These are phyloP conservation scores for Desmodesmus armatus DNA, from an alignment of 139 green algal genomes.

Conservation along the genomic window DNA sequence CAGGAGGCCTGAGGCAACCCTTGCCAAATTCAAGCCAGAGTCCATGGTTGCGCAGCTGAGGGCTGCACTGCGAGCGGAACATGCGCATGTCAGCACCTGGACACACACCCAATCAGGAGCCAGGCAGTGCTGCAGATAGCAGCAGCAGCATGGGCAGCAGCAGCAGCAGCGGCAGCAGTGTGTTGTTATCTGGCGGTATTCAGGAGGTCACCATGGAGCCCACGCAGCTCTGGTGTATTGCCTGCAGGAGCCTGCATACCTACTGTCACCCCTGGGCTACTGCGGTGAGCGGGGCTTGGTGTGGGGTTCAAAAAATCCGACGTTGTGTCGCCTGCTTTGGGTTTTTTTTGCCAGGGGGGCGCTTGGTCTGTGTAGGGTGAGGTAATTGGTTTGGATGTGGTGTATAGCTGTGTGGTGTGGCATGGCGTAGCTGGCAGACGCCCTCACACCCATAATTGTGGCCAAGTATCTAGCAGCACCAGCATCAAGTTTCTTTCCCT, in stretches of 20 bases:
- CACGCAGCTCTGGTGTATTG: constrained; percentile 19
- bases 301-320: not conserved
- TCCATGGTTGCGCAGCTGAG: constrained; percentile 4
- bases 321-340: not conserved
- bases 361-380: not conserved
- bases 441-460: too few species aligned
- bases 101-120: too few species aligned
- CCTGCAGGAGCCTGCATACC: constrained; percentile 27
- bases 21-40: not conserved
- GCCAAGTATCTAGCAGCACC: not conserved
- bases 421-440: too few species aligned
- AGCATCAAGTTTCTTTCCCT: too few species aligned
- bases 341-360: not conserved
- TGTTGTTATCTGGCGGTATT: not conserved
- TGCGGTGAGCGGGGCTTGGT: constrained; percentile 2
- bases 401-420: constrained; percentile 19
- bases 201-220: not conserved
- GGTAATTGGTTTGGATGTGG: not conserved
- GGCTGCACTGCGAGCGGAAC: too few species aligned
- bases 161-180: constrained; percentile 3
- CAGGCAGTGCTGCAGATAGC: not conserved
- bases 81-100: too few species aligned
- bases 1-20: too few species aligned
- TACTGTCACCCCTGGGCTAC: constrained; percentile 12
- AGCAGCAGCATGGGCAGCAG: not conserved